Evolutionary conservation across 2,329 filamentous ascomycete genomes (phyloP).

Genomic region (Parastagonospora nodorum): DNA sequence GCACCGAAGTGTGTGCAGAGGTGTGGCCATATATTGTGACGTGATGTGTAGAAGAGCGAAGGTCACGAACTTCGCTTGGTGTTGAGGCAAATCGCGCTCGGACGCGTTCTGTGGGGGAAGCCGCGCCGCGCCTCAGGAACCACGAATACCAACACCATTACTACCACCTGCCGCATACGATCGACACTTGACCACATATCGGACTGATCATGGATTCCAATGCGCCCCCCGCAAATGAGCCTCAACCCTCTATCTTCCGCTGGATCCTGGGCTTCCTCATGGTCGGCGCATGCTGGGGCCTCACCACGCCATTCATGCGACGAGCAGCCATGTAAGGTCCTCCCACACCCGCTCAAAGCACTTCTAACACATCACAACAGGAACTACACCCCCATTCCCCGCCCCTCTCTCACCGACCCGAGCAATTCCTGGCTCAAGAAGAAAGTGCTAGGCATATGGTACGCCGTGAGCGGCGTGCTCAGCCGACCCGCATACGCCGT

Average conservation of each 20-base stretch:
- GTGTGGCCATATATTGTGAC: too few species aligned
- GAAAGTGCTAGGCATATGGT: conserved; percentile 69
- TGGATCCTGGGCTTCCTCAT: conserved; percentile 89
- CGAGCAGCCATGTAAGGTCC: conserved; percentile 69
- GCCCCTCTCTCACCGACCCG: conserved; percentile 40
- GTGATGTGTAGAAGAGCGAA: too few species aligned
- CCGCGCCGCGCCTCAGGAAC: neutral
- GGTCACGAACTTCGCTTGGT: neutral
- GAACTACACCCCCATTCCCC: conserved; percentile 65
- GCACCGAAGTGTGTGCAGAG: too few species aligned
- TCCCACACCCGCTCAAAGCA: neutral
- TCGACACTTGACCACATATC: neutral
- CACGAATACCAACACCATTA: neutral
- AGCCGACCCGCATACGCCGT: conserved; percentile 82
- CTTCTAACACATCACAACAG: conserved; percentile 8
- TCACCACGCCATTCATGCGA: conserved; percentile 88
- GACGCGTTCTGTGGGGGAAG: neutral
- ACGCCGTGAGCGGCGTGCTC: conserved; percentile 77
- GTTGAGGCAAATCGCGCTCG: conserved; percentile 2
- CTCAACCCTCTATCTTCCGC: conserved; percentile 64
- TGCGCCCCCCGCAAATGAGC: conserved; percentile 25
- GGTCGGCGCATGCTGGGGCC: conserved; percentile 89
- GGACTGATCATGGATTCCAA: conserved; percentile 36
- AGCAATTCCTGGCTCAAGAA: conserved; percentile 64
- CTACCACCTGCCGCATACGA: too few species aligned